A percentile compares a stretch with the other conserved stretches of the same genome.
Conservation (phyloP, 805 yeast genomes). For the Myxozyma vanderwaltii region DNA sequence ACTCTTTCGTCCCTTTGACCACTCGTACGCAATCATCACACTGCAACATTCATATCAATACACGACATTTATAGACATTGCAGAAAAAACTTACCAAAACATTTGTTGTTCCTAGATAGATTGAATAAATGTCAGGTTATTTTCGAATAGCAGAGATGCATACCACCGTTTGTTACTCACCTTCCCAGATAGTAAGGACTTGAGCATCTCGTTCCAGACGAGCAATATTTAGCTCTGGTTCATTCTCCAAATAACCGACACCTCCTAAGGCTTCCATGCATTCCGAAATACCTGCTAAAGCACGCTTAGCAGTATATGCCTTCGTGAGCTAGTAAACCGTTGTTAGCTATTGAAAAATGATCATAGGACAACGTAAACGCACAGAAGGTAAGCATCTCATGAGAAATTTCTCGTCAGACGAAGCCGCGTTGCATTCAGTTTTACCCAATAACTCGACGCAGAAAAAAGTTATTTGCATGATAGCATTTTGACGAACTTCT, state of each 20-base stretch:
- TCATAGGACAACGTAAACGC: background rate
- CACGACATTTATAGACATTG: too few relatives aligned
- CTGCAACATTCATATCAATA: too few relatives aligned
- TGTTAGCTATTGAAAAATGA: background rate
- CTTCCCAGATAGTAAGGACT: slow-evolving; percentile 43
- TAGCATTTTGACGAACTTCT: slow-evolving; percentile 35
- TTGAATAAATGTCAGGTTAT: background rate
- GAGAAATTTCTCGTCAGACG: slow-evolving; percentile 32
- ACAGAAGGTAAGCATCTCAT: slow-evolving; percentile 39
- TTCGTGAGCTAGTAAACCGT: slow-evolving; percentile 28
- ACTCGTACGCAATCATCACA: slow-evolving; percentile 37
- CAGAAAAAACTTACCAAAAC: slow-evolving; percentile 33
- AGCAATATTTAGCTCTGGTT: slow-evolving; percentile 39
- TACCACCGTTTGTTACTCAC: slow-evolving; percentile 10
- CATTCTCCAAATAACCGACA: slow-evolving; percentile 41
- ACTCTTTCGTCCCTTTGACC: slow-evolving; percentile 1
- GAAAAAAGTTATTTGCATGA: slow-evolving; percentile 35
- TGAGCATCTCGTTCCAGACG: slow-evolving; percentile 39
- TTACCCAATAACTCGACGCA: slow-evolving; percentile 37
- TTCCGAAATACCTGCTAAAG: slow-evolving; percentile 39
- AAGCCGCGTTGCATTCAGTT: slow-evolving; percentile 29
- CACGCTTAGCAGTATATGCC: slow-evolving; percentile 36
- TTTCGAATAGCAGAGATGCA: too few relatives aligned
- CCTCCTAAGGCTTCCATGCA: slow-evolving; percentile 44
- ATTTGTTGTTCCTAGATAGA: slow-evolving; percentile 39